These are phyloP conservation scores for Phytophthora palmivora DNA, from an alignment of 352 stramenopile species.

Conservation along the genomic window DNA sequence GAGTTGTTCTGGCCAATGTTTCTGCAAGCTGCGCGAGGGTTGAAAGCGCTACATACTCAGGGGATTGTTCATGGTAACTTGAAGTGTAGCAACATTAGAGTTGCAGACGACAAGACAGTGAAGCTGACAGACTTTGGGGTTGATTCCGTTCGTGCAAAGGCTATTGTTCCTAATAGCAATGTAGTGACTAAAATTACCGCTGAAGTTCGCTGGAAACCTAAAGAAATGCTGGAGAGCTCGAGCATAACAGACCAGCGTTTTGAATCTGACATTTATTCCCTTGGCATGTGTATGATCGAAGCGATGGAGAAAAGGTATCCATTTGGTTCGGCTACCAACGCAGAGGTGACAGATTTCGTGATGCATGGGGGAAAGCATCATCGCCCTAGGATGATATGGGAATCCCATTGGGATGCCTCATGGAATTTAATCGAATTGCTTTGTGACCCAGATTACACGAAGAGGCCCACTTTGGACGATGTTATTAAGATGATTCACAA, in stretches of 20 bases:
- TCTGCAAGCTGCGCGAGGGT: neutral
- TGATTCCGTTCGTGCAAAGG: neutral
- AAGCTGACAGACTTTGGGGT: neutral
- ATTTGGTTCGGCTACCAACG: neutral
- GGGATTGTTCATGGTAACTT: neutral
- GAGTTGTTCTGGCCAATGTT: neutral
- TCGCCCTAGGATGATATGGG: too few relatives aligned
- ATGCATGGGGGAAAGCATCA: neutral
- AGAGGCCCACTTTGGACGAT: neutral
- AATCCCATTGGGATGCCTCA: too few relatives aligned
- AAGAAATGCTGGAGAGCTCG: neutral
- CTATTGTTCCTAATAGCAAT: neutral
- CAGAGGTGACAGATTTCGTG: neutral
- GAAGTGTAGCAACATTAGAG: neutral
- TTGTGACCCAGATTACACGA: neutral
- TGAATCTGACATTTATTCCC: neutral
- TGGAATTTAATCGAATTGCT: neutral
- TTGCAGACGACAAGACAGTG: neutral
- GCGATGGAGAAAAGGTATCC: neutral
- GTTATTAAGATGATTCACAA: neutral
- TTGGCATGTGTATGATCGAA: neutral
- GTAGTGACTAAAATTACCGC: neutral
- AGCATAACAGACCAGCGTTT: neutral
- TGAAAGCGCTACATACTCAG: neutral
- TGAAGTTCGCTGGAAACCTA: neutral